Evolutionary conservation across 192 early-diverging fungal species (phyloP).

Genomic region (Coemansia sp.): DNA sequence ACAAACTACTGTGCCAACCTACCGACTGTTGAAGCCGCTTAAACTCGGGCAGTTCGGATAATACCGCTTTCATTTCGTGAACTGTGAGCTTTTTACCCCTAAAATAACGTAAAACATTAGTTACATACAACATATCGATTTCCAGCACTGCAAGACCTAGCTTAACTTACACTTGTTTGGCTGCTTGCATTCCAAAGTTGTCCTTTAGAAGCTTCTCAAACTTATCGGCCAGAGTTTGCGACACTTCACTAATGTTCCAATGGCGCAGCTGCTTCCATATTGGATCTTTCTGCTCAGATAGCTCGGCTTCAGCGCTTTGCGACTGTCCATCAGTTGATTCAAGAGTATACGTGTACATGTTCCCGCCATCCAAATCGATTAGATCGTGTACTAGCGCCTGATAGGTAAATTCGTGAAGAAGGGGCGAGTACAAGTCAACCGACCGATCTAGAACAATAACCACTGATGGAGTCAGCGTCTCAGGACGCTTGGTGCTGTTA

Average conservation of each 20-base stretch:
- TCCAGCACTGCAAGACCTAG: neutral
- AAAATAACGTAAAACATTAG: constrained; percentile 6
- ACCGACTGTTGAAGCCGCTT: constrained; percentile 45
- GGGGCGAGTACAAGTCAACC: constrained; percentile 83
- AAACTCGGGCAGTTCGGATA: constrained; percentile 54
- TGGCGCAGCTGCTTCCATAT: constrained; percentile 55
- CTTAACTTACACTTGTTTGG: constrained; percentile 26
- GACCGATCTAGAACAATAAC: constrained; percentile 88
- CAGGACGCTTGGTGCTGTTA: neutral
- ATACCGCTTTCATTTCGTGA: constrained; percentile 37
- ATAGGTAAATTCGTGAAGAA: constrained; percentile 97
- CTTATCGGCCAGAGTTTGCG: constrained; percentile 29
- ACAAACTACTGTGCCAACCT: constrained; percentile 11
- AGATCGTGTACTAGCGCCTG: constrained; percentile 96
- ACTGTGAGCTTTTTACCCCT: constrained; percentile 33
- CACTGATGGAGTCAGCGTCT: constrained; percentile 61
- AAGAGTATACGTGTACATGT: constrained; percentile 26
- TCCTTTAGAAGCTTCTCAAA: constrained; percentile 35
- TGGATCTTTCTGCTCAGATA: constrained; percentile 43
- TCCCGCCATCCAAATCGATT: constrained; percentile 51
- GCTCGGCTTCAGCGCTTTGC: constrained; percentile 24
- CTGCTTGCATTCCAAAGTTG: constrained; percentile 24
- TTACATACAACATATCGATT: neutral
- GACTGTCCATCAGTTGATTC: constrained; percentile 11
- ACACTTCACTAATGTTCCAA: constrained; percentile 46